Base-by-base conservation (phyloP, 2,329 filamentous ascomycete genomes). In the Hypoxylon sp. region DNA sequence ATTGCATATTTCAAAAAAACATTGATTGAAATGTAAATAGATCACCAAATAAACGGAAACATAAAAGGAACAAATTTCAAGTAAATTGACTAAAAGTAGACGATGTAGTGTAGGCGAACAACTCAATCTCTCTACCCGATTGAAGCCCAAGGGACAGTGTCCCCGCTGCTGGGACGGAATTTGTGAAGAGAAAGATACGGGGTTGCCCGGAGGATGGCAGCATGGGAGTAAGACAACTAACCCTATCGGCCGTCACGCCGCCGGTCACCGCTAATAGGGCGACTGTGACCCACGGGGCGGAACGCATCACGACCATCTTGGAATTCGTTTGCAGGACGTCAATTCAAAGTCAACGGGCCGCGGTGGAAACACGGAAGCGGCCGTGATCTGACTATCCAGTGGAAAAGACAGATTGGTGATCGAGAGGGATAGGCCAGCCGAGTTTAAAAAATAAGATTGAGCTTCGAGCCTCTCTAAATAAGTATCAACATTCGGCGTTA, bases 291-390 rank as follows among this genome's bases (percentile, higher is more conserved):
- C 67, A 71, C 42, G 66, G 31, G 15, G 61, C 46, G 55, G 56
- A 71, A 64, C 62, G 68, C 70, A 72, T 72, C 31, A 37, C 35
- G 59, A 57, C 46, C 65, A 55, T 62, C 44, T 60, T 55, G 55
- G 11, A 50, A 39, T 35, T 58, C 42, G 64, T 51, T 53, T 19
- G 39, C 46, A 37, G 42, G 31, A 62, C 31, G 39, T 42, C 31
- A 51, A 53, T 46, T 65, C 48, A 37, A 47, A 44, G 42, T 62
- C 53, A 59, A 62, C 52, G 55, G 51, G 8, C 65, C 60, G 46
- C 17, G 53, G 56, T 68, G 52, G 39, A 37, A 44, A 54, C 29
- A 47, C 51, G 57, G 51, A 50, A 32, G 29, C 52, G 50, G 35
- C 60, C 60, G 55, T 31, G 42, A 24, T 48, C 17, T 44, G 50